Evolutionary conservation across 805 yeast genomes (phyloP).

Genomic region (Candida methanosorbosa): DNA sequence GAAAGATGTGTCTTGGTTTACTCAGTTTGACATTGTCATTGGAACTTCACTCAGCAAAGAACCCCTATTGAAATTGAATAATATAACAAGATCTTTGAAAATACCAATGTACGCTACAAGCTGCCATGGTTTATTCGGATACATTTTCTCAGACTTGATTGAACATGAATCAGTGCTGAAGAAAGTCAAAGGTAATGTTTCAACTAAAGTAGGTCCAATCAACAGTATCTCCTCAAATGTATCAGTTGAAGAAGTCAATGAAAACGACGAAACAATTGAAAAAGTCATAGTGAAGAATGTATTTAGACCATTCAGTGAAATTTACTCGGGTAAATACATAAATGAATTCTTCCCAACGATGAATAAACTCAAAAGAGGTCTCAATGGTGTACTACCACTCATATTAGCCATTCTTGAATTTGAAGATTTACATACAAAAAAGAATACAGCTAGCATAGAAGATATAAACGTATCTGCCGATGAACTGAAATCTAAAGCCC

Average conservation of each 20-base stretch:
- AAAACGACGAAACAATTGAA: constrained; percentile 28
- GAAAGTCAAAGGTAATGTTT: constrained; percentile 36
- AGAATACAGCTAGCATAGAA: constrained; percentile 3
- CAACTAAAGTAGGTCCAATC: constrained; percentile 44
- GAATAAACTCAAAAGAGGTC: constrained; percentile 34
- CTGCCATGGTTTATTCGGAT: constrained; percentile 76
- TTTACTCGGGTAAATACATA: constrained; percentile 29
- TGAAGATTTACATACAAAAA: neutral
- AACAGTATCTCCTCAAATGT: constrained; percentile 34
- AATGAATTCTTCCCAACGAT: constrained; percentile 14
- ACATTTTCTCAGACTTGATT: constrained; percentile 70
- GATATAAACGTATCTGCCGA: constrained; percentile 12
- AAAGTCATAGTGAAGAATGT: constrained; percentile 26
- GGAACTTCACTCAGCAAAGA: constrained; percentile 53
- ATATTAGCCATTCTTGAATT: constrained; percentile 50
- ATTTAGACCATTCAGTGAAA: constrained; percentile 28
- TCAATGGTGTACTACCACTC: constrained; percentile 51
- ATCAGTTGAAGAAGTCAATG: constrained; percentile 26
- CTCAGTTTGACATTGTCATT: constrained; percentile 59
- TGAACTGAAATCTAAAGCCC: constrained; percentile 22
- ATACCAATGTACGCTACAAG: constrained; percentile 65
- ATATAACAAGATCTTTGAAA: constrained; percentile 41
- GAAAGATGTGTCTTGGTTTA: constrained; percentile 30
- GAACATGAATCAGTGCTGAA: constrained; percentile 48
- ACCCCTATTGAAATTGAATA: constrained; percentile 42